Evolutionary conservation across 106 monocot species (phyloP).

Genomic region (Allium sativum): DNA sequence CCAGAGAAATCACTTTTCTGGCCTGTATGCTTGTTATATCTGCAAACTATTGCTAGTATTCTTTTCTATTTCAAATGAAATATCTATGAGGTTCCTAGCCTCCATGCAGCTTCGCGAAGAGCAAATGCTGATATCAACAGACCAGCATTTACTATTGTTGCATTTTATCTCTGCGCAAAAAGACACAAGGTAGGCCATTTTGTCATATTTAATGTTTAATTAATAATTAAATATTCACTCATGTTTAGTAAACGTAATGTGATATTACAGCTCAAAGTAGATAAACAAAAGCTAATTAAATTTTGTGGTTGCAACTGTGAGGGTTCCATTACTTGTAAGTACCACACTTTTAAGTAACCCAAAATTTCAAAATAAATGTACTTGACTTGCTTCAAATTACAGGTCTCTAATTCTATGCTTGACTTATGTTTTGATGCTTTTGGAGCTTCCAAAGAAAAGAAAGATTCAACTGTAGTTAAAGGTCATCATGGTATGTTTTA

Average conservation of each 20-base stretch:
- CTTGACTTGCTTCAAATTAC: slow-evolving; percentile 2
- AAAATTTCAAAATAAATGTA: background rate
- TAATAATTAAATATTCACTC: background rate
- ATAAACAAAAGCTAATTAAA: slow-evolving; percentile 77
- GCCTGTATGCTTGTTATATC: too few relatives aligned
- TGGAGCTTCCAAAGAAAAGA: slow-evolving; percentile 80
- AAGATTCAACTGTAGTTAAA: slow-evolving; percentile 63
- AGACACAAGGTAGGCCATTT: too few relatives aligned
- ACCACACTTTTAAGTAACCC: too few relatives aligned
- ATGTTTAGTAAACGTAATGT: background rate
- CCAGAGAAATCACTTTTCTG: too few relatives aligned
- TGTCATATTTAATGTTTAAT: background rate
- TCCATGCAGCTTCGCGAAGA: too few relatives aligned
- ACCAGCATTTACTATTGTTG: slow-evolving; percentile 69
- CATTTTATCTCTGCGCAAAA: slow-evolving; percentile 13
- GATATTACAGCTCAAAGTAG: slow-evolving; percentile 93
- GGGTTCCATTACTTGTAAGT: background rate
- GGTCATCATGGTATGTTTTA: slow-evolving; percentile 59
- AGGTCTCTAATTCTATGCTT: slow-evolving; percentile 84
- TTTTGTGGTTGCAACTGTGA: slow-evolving; percentile 74
- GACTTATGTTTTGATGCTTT: slow-evolving; percentile 94
- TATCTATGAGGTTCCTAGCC: too few relatives aligned
- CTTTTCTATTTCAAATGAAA: too few relatives aligned
- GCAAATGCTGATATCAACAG: slow-evolving; percentile 34
- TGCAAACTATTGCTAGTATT: too few relatives aligned